Evolutionary conservation across 306 rosid genomes (phyloP).

Genomic region (Styphnolobium japonicum): DNA sequence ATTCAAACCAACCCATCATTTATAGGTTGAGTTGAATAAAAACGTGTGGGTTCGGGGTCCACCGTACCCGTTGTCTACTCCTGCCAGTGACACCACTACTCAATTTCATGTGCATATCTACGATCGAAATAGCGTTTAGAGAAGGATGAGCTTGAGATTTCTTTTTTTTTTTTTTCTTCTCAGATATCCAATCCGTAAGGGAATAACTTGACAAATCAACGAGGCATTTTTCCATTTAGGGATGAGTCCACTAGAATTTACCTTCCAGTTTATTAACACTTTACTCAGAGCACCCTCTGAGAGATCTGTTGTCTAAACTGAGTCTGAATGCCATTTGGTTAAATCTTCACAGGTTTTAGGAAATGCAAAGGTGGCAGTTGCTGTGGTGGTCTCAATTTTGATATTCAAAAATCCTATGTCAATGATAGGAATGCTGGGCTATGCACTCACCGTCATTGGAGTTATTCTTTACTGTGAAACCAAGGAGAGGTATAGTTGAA

Average conservation of each 20-base stretch:
- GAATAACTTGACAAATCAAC: background rate
- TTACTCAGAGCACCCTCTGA: background rate
- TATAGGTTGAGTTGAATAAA: too few species aligned
- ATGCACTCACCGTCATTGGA: slow-evolving; percentile 43
- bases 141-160: background rate
- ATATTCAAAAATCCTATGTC: slow-evolving; percentile 50
- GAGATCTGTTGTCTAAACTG: background rate
- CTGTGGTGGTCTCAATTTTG: slow-evolving; percentile 51
- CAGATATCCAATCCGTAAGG: background rate
- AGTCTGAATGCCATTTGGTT: background rate
- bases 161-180: too few species aligned
- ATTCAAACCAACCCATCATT: too few species aligned
- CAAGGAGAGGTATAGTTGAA: slow-evolving; percentile 38
- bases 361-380: slow-evolving; percentile 57
- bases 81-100: too few species aligned
- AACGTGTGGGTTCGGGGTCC: too few species aligned
- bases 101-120: too few species aligned
- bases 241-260: background rate
- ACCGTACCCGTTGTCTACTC: too few species aligned
- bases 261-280: background rate
- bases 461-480: slow-evolving; percentile 45
- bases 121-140: too few species aligned
- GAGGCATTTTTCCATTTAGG: too few species aligned
- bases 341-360: slow-evolving; percentile 42
- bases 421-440: slow-evolving; percentile 44